Percentiles rank a stretch among this genome's conserved stretches.
Conservation (phyloP, 164 flowering plant species). For the Aristolochia fimbriata region DNA sequence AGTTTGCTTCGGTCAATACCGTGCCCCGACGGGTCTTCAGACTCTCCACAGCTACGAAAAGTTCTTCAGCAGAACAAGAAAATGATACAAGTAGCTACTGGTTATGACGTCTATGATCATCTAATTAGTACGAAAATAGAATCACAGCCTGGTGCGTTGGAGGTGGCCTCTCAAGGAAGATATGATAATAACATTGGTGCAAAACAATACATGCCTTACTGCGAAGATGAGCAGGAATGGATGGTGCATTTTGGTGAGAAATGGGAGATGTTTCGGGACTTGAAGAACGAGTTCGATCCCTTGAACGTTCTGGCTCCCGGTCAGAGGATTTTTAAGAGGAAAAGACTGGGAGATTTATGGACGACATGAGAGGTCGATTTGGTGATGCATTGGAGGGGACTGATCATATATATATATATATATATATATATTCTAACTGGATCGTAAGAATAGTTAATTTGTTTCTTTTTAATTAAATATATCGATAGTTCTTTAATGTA, state of each 20-base stretch:
- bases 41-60: neutral
- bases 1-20: constrained; percentile 1
- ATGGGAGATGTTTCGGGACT: constrained; percentile 6
- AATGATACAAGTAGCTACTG: constrained; percentile 2
- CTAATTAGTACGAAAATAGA: too few relatives aligned
- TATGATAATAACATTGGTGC: constrained; percentile 2
- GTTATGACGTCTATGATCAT: neutral
- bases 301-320: constrained; percentile 11
- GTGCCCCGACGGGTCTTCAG: neutral
- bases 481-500: too few relatives aligned
- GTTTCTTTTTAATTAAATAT: too few relatives aligned
- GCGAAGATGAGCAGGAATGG: constrained; percentile 9
- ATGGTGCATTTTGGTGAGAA: constrained; percentile 9
- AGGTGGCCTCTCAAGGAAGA: too few relatives aligned
- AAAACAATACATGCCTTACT: constrained; percentile 9
- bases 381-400: too few relatives aligned
- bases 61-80: constrained; percentile 9
- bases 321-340: constrained; percentile 12
- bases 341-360: neutral
- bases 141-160: too few relatives aligned
- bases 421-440: too few relatives aligned
- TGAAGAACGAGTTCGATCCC: constrained; percentile 13
- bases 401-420: too few relatives aligned
- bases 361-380: too few relatives aligned
- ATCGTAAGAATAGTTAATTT: too few relatives aligned